These are phyloP conservation scores for Scedosporium apiospermum DNA, from an alignment of 2,329 filamentous ascomycete genomes.

Conservation along the genomic window DNA sequence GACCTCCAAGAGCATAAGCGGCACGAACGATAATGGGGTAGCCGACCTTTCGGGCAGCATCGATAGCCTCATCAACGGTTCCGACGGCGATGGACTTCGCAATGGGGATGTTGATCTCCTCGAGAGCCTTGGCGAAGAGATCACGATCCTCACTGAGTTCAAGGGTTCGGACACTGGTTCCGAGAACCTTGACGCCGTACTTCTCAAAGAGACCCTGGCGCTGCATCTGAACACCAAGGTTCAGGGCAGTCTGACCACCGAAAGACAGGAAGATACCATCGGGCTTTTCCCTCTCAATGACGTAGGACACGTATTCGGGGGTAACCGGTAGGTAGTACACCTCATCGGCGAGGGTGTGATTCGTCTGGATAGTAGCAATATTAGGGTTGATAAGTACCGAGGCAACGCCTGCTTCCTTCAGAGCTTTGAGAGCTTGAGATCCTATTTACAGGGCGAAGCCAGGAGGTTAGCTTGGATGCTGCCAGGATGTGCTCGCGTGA, in stretches of 20 bases:
- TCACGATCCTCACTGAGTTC: constrained; percentile 86
- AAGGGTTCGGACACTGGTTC: constrained; percentile 87
- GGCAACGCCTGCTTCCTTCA: constrained; percentile 87
- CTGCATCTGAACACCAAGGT: constrained; percentile 95
- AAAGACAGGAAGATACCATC: constrained; percentile 98
- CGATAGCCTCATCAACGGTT: constrained; percentile 84
- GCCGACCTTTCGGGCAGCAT: constrained; percentile 76
- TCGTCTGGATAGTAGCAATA: constrained; percentile 96
- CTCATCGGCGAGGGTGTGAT: constrained; percentile 91
- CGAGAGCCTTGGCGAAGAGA: constrained; percentile 87
- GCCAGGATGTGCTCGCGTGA: constrained; percentile 10
- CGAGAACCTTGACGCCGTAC: constrained; percentile 90
- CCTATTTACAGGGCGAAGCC: constrained; percentile 40
- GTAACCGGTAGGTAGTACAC: constrained; percentile 98
- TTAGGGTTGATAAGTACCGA: constrained; percentile 97
- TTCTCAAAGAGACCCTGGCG: constrained; percentile 90
- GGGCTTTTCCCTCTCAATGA: constrained; percentile 90
- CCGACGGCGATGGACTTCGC: constrained; percentile 90
- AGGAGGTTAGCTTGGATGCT: constrained; percentile 9
- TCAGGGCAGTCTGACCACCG: constrained; percentile 93
- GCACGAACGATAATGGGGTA: constrained; percentile 98
- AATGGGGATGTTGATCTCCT: constrained; percentile 96
- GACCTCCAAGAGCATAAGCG: constrained; percentile 89
- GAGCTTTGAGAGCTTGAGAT: constrained; percentile 89
- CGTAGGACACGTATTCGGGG: constrained; percentile 92